Evolutionary conservation across 2,329 filamentous ascomycete species (phyloP), one percentile per base, ranked within the genome.

Genomic region (Fusarium agapanthi): DNA sequence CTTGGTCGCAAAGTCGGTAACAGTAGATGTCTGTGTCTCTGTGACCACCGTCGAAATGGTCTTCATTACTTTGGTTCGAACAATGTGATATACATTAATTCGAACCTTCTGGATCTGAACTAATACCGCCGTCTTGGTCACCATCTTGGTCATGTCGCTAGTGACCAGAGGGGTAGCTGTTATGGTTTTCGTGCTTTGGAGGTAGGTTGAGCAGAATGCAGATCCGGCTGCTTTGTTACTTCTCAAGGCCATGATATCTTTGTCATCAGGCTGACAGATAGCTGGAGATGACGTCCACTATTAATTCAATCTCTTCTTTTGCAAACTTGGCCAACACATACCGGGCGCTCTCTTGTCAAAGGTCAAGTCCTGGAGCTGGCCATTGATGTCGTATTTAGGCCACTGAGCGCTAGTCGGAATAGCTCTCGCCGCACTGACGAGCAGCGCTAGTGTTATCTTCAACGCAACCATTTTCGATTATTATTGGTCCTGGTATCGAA

Each of bases 121-220:
- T 10, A 41, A 1, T 7, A 26, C 12, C 6, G 47, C 34, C 2
- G 32, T 44, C 22, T 32, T 61, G 24, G 53, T 20, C 3, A 10
- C 20, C 6, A 28, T 37, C 11, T 45, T 61, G 5, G 32, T 56
- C 30, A 30, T 34, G 28, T 28, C 13, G 15, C 3, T 24, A 14
- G 22, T 40, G 14, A 56, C 38, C 5, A 22, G 6, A 4, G 50
- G 40, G 13, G 51, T 57, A 5, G 13, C 18, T 8, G 41, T 57
- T 4, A 16, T 10, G 4, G 40, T 57, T 4, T 16, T 32, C 3
- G 59, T 61, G 11, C 34, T 61, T 47, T 37, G 51, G 14, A 61
- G n/a, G 12, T 61, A 57, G 4, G 22, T 47, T 7, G 59, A 61
- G 22, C 59, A 57, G 34, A 61, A 61, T 2, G 34, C 59, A 3